Percentiles rank a stretch among this genome's conserved stretches.
phyloP scores from a whole-genome alignment of 441 rosid genomes.

The Jatropha podagrica region DNA sequence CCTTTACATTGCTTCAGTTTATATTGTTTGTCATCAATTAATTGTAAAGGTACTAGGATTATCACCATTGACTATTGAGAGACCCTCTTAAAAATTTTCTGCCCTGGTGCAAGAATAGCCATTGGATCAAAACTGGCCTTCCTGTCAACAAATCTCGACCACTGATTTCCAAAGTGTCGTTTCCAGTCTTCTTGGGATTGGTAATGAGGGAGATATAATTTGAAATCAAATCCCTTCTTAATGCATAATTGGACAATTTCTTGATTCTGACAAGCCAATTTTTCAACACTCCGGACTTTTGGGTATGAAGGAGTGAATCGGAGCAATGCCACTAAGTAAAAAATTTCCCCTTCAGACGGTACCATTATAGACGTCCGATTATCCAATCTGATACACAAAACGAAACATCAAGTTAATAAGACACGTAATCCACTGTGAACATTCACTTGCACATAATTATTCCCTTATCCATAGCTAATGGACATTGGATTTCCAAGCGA shows the following conservation, averaged over 20 bases:
- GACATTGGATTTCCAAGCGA: slow-evolving; percentile 24
- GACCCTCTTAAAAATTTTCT: slow-evolving; percentile 61
- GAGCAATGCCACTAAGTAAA: slow-evolving; percentile 88
- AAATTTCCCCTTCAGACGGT: slow-evolving; percentile 66
- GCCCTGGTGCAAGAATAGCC: slow-evolving; percentile 92
- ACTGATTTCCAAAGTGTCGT: slow-evolving; percentile 72
- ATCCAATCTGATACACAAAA: slow-evolving; percentile 61
- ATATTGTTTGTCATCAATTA: slow-evolving; percentile 19
- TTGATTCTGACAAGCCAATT: slow-evolving; percentile 60
- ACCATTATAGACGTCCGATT: slow-evolving; percentile 56
- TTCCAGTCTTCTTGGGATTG: slow-evolving; percentile 69
- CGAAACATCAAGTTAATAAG: too few species aligned
- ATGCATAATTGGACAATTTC: slow-evolving; percentile 61
- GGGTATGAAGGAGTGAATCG: slow-evolving; percentile 48
- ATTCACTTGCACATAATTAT: too few species aligned
- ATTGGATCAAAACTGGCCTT: slow-evolving; percentile 70
- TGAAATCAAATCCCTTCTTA: slow-evolving; percentile 56
- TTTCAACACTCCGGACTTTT: slow-evolving; percentile 37
- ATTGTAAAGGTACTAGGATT: slow-evolving; percentile 13
- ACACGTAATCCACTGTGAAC: too few species aligned
- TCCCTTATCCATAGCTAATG: too few species aligned
- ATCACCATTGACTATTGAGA: slow-evolving; percentile 8
- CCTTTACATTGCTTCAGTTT: slow-evolving; percentile 32
- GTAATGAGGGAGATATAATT: slow-evolving; percentile 86
- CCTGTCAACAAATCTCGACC: slow-evolving; percentile 64